Evolutionary conservation across 768 basidiomycete species (phyloP), one percentile per base, ranked within the genome.

Genomic region (Naganishia kalamii): DNA sequence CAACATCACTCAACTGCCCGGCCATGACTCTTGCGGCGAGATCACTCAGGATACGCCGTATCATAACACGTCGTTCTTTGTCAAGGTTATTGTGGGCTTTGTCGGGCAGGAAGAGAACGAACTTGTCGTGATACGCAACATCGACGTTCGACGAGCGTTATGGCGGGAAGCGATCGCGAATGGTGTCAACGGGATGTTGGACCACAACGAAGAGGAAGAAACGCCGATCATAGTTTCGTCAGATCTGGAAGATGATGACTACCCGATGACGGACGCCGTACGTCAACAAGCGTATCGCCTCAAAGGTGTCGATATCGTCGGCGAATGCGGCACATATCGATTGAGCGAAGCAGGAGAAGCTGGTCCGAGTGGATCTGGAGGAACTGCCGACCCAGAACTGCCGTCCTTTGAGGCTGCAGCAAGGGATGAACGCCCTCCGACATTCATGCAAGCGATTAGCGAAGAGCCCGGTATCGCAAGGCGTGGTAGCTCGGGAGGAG

Each of bases 11-110:
- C 82, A 54, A 79, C 82, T 63, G 80, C 79, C 48, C 80, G 84
- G 59, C 5, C 25, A 52, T 76, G 87, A 62, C 81, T 80, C 70
- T 59, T 88, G 87, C 70, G 84, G 86, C 15, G 84, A 87, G 30
- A 87, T 91, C 73, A 86, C 88, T 0, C 90, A 93, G 75, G 78
- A 83, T 3, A 90, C 92, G 0, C 82, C 93, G 13, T 82, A 94
- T 35, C 93, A 96, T 76, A 80, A 81, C n/a, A 85, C 94, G 25
- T 81, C 85, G 0, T 98, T 96, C 78, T 82, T 84, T 43, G 80
- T 97, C 60, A 82, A 85, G 59, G 80, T 92, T 23, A 84, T 85
- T 67, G 79, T 87, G 17, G 89, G 43, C 21, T 35, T 64, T 10
- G 30, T 25, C 4, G 49, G 48, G 51, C 35, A 52, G 17, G 40